A percentile compares a stretch with the other conserved stretches of the same genome.
Conservation (phyloP, 1,139 yeast species). For the Taphrina wiesneri region DNA sequence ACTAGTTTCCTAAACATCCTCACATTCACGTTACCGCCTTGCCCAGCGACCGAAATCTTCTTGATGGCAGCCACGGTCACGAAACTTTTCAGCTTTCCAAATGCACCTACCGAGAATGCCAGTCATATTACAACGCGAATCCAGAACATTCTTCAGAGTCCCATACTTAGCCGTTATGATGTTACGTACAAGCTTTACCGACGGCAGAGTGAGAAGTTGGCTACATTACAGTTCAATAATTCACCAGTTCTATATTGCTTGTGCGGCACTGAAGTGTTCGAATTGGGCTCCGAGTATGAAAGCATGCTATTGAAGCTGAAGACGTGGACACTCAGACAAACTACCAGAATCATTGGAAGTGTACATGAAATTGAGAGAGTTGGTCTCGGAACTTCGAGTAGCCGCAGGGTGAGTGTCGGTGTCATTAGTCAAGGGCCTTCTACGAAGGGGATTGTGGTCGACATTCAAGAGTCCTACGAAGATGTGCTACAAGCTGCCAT, state of each 20-base stretch:
- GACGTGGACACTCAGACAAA: conserved; percentile 23
- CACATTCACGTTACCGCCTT: no score
- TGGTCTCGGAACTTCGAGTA: background rate
- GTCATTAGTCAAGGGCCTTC: conserved; percentile 30
- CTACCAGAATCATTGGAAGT: conserved; percentile 15
- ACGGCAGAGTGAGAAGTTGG: background rate
- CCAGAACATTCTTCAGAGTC: conserved; percentile 15
- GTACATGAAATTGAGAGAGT: conserved; percentile 6
- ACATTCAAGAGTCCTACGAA: conserved; percentile 7
- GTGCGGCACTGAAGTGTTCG: conserved; percentile 10
- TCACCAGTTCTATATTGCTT: conserved; percentile 3
- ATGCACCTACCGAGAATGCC: conserved; percentile 6
- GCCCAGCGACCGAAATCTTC: no score
- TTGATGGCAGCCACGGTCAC: background rate
- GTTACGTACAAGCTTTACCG: conserved; percentile 11
- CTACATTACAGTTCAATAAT: conserved; percentile 2
- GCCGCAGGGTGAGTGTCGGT: conserved; percentile 7
- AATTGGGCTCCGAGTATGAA: conserved; percentile 19
- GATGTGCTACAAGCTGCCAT: conserved; percentile 1
- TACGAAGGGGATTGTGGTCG: conserved; percentile 21
- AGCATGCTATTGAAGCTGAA: conserved; percentile 19
- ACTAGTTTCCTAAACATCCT: no score
- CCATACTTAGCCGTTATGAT: background rate
- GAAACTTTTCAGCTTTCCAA: background rate
- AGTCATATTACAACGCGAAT: conserved; percentile 2